phyloP scores from a whole-genome alignment of 108 stramenopile genomes.

The Poteriospumella lacustris region DNA sequence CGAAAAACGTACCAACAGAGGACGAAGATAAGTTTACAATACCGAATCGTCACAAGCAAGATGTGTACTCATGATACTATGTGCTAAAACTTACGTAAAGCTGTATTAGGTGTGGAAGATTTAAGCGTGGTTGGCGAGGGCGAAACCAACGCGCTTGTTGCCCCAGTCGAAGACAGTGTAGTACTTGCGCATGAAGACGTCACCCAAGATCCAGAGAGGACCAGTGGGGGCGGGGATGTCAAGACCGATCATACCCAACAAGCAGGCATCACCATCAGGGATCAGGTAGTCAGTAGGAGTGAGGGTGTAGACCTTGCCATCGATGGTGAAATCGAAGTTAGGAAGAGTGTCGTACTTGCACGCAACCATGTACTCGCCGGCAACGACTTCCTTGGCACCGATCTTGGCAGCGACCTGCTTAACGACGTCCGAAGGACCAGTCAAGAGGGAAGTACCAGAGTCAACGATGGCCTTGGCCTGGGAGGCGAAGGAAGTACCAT shows the following conservation, averaged over 20 bases:
- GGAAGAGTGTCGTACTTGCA: constrained; percentile 52
- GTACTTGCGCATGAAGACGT: constrained; percentile 90
- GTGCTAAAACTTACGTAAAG: not conserved
- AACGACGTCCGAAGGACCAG: constrained; percentile 72
- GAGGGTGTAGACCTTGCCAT: constrained; percentile 68
- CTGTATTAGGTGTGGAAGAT: not conserved
- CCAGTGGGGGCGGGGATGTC: constrained; percentile 47
- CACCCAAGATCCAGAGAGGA: constrained; percentile 85
- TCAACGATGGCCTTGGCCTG: constrained; percentile 79
- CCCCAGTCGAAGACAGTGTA: constrained; percentile 86
- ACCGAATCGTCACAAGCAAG: too few species aligned
- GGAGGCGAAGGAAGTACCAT: constrained; percentile 37
- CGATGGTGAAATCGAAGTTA: constrained; percentile 38
- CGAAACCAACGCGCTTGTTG: constrained; percentile 76
- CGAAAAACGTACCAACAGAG: not conserved
- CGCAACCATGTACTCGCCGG: constrained; percentile 81
- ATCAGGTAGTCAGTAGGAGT: constrained; percentile 62
- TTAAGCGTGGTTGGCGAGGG: constrained; percentile 36
- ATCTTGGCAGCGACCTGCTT: constrained; percentile 61
- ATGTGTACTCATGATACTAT: too few species aligned
- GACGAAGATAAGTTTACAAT: not conserved
- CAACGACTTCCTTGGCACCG: constrained; percentile 73
- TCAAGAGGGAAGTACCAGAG: constrained; percentile 85
- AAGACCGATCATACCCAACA: constrained; percentile 86
- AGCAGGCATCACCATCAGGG: constrained; percentile 64